These are phyloP conservation scores for Melanogaster broomeanus DNA, from an alignment of 768 basidiomycete genomes.

Conservation along the genomic window DNA sequence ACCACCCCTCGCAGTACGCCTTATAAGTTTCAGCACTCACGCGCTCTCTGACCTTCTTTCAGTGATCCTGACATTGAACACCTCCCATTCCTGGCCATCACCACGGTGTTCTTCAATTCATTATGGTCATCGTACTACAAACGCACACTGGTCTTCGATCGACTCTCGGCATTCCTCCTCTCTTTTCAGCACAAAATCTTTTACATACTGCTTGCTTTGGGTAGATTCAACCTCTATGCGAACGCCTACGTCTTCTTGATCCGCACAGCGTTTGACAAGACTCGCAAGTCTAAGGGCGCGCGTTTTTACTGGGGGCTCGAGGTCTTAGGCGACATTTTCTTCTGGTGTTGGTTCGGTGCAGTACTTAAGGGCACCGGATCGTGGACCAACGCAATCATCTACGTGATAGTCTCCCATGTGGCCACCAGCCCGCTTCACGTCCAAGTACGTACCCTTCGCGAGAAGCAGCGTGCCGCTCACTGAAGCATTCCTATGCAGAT, in stretches of 20 bases:
- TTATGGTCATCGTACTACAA: conserved; percentile 96
- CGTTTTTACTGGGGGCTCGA: conserved; percentile 82
- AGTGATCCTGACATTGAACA: conserved; percentile 87
- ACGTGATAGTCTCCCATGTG: conserved; percentile 82
- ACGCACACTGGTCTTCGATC: conserved; percentile 79
- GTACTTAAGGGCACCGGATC: conserved; percentile 71
- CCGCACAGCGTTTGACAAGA: conserved; percentile 63
- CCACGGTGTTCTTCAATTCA: conserved; percentile 80
- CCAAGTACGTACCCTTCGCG: conserved; percentile 59
- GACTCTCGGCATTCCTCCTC: conserved; percentile 62
- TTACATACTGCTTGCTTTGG: conserved; percentile 87
- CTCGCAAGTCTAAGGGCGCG: conserved; percentile 64
- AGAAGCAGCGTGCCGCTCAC: conserved; percentile 2
- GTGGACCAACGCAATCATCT: conserved; percentile 69
- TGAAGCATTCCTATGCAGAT: conserved; percentile 50
- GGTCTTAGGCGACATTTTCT: conserved; percentile 71
- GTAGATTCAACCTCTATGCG: conserved; percentile 92
- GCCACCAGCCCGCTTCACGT: conserved; percentile 91
- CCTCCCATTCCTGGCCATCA: conserved; percentile 93
- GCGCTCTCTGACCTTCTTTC: conserved; percentile 10
- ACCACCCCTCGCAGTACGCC: conserved; percentile 90
- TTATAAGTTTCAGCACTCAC: neutral
- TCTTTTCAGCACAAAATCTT: conserved; percentile 89
- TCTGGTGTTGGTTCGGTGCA: conserved; percentile 85
- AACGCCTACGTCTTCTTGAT: conserved; percentile 80